These are phyloP conservation scores for Penicillium sp. DNA, from an alignment of 2,329 filamentous ascomycete species.

Conservation along the genomic window DNA sequence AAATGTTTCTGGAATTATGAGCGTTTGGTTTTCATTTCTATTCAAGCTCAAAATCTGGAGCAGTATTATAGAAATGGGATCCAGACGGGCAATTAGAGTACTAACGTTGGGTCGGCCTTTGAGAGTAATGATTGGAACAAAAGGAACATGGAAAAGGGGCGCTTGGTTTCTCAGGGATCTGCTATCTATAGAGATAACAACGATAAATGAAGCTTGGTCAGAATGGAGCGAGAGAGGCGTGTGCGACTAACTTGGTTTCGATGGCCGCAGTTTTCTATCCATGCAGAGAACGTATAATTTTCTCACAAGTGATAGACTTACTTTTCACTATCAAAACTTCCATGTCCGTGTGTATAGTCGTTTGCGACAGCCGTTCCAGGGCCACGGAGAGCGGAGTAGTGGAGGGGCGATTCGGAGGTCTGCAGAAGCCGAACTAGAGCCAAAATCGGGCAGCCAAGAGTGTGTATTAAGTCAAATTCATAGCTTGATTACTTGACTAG, in stretches of 20 bases:
- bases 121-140: slow-evolving; percentile 74
- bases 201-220: slow-evolving; percentile 86
- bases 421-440: slow-evolving; percentile 52
- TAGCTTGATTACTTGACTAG: slow-evolving; percentile 90
- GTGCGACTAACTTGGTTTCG: slow-evolving; percentile 74
- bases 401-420: slow-evolving; percentile 98
- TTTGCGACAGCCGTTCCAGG: slow-evolving; percentile 90
- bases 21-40: not conserved
- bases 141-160: slow-evolving; percentile 88
- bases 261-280: slow-evolving; percentile 78
- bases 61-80: slow-evolving; percentile 86
- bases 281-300: slow-evolving; percentile 71
- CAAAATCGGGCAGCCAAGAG: not conserved
- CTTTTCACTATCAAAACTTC: slow-evolving; percentile 79
- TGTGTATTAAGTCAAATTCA: slow-evolving; percentile 56
- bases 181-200: slow-evolving; percentile 90
- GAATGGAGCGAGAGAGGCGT: slow-evolving; percentile 73
- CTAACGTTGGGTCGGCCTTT: slow-evolving; percentile 21
- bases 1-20: not conserved
- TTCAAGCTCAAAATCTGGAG: not conserved
- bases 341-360: slow-evolving; percentile 76
- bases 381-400: slow-evolving; percentile 98
- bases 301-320: slow-evolving; percentile 87
- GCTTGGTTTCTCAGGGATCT: slow-evolving; percentile 97
- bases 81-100: slow-evolving; percentile 83